phyloP scores from a whole-genome alignment of 2,329 filamentous ascomycete species.

The Fusarium lyarnte region DNA sequence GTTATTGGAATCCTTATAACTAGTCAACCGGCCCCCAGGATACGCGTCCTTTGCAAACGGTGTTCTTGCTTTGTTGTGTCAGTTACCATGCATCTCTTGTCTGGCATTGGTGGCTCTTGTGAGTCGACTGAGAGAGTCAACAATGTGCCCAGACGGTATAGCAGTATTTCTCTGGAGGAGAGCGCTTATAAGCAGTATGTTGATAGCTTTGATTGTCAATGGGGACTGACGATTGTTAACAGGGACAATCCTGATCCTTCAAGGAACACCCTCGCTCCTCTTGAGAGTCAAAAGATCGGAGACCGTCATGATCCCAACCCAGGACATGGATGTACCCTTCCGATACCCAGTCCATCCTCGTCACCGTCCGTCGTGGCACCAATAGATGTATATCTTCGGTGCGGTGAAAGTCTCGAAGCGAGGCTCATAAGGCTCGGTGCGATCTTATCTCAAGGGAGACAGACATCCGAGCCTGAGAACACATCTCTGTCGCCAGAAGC shows the following conservation, averaged over 20 bases:
- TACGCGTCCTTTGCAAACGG: neutral
- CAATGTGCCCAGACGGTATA: slow-evolving; percentile 16
- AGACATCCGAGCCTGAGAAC: neutral
- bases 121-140: slow-evolving; percentile 1
- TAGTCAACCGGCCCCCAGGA: slow-evolving; percentile 8
- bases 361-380: neutral
- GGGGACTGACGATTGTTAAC: neutral
- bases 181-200: slow-evolving; percentile 8
- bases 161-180: slow-evolving; percentile 40
- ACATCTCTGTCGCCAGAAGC: neutral
- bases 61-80: neutral
- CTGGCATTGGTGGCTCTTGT: slow-evolving; percentile 33
- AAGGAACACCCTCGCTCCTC: neutral
- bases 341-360: slow-evolving; percentile 8
- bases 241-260: slow-evolving; percentile 1
- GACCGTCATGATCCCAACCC: neutral
- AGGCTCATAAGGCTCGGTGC: slow-evolving; percentile 6
- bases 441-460: neutral
- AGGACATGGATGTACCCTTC: slow-evolving; percentile 8
- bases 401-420: slow-evolving; percentile 22
- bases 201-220: neutral
- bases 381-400: slow-evolving; percentile 28
- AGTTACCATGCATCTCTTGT: slow-evolving; percentile 25
- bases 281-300: neutral
- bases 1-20: slow-evolving; percentile 14